Evolutionary conservation across 495 filamentous ascomycete genomes (phyloP), one percentile per base, ranked within the genome.

Genomic region (Lindgomyces ingoldianus): DNA sequence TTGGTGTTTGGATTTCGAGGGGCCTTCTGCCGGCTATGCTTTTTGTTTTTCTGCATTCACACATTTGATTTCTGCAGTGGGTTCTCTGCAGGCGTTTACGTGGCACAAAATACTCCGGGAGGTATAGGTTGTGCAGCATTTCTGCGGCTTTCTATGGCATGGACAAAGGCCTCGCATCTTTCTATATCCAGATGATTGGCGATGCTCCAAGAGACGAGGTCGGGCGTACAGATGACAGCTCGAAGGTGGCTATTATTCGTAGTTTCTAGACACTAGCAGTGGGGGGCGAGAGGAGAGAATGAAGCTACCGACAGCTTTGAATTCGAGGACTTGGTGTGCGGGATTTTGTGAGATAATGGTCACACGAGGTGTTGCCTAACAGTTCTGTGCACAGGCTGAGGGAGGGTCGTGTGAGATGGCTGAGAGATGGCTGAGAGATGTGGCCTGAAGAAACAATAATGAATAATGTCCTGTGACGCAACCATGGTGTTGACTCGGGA

Each of bases 1-100:
- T 55, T 25, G 65, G 65, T 48, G 65, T 64, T 64, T 24, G 29
- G 58, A 48, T 36, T 27, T 57, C 19, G 42, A 58, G 19, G 26
- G 26, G 26, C 6, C 14, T n/a, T 19, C 6, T 22, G 18, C 18
- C 11, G 22, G 48, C 9, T 9, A 8, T 24, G 25, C 25, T 25
- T 24, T 30, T 52, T 14, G 19, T 52, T 30, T 29, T 52, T 52
- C 48, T 26, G 48, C 48, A 52, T 52, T 14, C 44, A 4, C n/a
- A n/a, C 14, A 4, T 18, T 22, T 22, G 6, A 4, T 47, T 4
- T 47, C n/a, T 6, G 21, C n/a, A 47, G 4, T 4, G 44, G 14
- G 44, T n/a, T 22, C 18, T 22, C 16, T 47, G 18, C 21, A 6
- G 44, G 44, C 16, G 14, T 47, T 22, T 22, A 18, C n/a, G 44